Evolutionary conservation across 345 rosid species (phyloP).

Genomic region (Cardamine resedifolia): DNA sequence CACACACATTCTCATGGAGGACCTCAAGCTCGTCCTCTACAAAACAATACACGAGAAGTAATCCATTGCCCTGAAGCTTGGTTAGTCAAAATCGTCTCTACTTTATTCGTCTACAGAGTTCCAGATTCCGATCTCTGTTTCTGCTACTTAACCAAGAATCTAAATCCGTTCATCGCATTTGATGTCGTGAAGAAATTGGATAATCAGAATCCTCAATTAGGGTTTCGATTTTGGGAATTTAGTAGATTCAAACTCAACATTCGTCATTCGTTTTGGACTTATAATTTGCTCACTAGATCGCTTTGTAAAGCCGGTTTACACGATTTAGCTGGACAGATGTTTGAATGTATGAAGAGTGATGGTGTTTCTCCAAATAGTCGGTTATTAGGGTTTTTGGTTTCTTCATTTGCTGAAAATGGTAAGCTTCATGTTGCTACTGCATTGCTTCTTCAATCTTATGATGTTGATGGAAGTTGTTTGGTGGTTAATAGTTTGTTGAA

Average conservation of each 20-base stretch:
- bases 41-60: slow-evolving; percentile 34
- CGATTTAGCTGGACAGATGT: slow-evolving; percentile 48
- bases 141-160: slow-evolving; percentile 51
- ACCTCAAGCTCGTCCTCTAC: slow-evolving; percentile 42
- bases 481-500: slow-evolving; percentile 59
- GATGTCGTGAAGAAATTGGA: slow-evolving; percentile 64
- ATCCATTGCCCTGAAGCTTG: slow-evolving; percentile 50
- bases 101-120: slow-evolving; percentile 49
- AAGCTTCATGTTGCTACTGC: slow-evolving; percentile 47
- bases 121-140: slow-evolving; percentile 47
- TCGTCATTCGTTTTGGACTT: slow-evolving; percentile 57
- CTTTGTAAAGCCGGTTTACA: slow-evolving; percentile 59
- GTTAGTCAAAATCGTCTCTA: slow-evolving; percentile 71
- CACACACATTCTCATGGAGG: slow-evolving; percentile 54
- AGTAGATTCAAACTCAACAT: slow-evolving; percentile 54
- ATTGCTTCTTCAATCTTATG: slow-evolving; percentile 51
- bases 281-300: slow-evolving; percentile 56
- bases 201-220: slow-evolving; percentile 47
- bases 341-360: slow-evolving; percentile 71
- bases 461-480: slow-evolving; percentile 39
- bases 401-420: slow-evolving; percentile 48
- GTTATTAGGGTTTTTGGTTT: slow-evolving; percentile 51
- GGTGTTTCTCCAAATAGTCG: slow-evolving; percentile 54
- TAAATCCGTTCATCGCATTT: slow-evolving; percentile 58
- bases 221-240: slow-evolving; percentile 70